A percentile compares a stretch with the other conserved stretches of the same genome.
These are phyloP conservation scores for Vitis rupestris DNA, from an alignment of 164 flowering plant genomes.

Conservation along the genomic window DNA sequence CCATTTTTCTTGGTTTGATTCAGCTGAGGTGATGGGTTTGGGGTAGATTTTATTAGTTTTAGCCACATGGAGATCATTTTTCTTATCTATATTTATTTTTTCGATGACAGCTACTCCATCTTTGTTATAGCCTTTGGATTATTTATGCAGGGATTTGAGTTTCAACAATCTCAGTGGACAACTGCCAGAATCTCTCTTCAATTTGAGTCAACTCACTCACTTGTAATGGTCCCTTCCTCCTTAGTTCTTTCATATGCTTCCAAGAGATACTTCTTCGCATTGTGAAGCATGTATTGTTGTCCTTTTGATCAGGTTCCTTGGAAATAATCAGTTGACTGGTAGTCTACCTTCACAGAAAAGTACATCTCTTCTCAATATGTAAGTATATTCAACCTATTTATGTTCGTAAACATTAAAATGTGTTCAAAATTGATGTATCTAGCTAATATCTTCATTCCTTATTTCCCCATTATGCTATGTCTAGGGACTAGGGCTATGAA, in stretches of 20 bases:
- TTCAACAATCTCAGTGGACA: neutral
- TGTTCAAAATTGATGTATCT: too few relatives aligned
- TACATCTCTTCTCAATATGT: slow-evolving; percentile 48
- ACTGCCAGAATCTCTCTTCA: slow-evolving; percentile 8
- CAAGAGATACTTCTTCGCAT: neutral
- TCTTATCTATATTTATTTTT: too few relatives aligned
- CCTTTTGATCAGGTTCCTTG: slow-evolving; percentile 65
- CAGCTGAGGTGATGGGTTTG: too few relatives aligned
- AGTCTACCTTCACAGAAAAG: slow-evolving; percentile 50
- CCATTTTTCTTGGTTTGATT: too few relatives aligned
- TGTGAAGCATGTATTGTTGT: neutral
- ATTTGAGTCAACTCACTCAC: neutral
- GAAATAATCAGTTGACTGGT: slow-evolving; percentile 68
- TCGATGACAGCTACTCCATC: neutral
- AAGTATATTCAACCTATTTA: neutral
- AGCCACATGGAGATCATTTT: too few relatives aligned
- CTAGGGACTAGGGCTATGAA: too few relatives aligned
- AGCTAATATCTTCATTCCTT: too few relatives aligned
- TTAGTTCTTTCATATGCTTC: neutral
- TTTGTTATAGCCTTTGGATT: neutral
- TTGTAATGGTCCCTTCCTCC: slow-evolving; percentile 25
- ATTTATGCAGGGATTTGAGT: slow-evolving; percentile 23
- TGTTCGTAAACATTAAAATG: too few relatives aligned
- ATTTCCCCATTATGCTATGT: neutral
- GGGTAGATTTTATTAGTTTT: too few relatives aligned